A percentile compares a stretch with the other conserved stretches of the same genome.
Conservation (phyloP, 371 early-diverging fungal genomes). For the Mucor saturninus region DNA sequence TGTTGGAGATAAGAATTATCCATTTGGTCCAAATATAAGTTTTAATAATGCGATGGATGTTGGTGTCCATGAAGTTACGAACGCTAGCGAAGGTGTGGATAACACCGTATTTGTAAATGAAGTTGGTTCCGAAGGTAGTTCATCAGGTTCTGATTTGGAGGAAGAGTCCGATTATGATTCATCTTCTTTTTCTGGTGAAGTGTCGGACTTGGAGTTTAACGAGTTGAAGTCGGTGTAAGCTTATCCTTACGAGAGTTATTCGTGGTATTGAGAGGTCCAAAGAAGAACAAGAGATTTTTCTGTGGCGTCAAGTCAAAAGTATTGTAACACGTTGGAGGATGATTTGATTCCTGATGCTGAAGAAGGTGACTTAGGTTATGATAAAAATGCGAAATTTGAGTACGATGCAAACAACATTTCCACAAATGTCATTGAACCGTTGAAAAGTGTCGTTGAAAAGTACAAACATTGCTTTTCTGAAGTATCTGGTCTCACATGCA, state of each 20-base stretch:
- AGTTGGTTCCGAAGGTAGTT: too few relatives aligned
- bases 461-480: conserved; percentile 17
- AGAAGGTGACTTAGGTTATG: conserved; percentile 1
- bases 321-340: conserved; percentile 2
- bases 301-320: not conserved
- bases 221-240: conserved; percentile 4
- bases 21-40: too few relatives aligned
- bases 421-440: not conserved
- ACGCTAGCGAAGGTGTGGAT: too few relatives aligned
- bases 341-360: conserved; percentile 1
- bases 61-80: too few relatives aligned
- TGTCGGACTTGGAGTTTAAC: not conserved
- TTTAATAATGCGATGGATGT: too few relatives aligned
- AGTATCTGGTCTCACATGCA: conserved; percentile 10
- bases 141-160: too few relatives aligned
- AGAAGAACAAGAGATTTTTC: conserved; percentile 10
- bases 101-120: too few relatives aligned
- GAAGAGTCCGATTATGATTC: not conserved
- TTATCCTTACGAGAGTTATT: conserved; percentile 28
- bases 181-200: not conserved
- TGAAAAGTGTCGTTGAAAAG: not conserved
- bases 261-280: conserved; percentile 4
- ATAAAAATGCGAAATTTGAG: not conserved
- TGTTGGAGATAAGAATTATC: too few relatives aligned
- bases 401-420: conserved; percentile 3